A percentile compares a stretch with the other conserved stretches of the same genome.
Conservation (phyloP, 2,329 filamentous ascomycete genomes). For the Diaporthe citrichinensis region DNA sequence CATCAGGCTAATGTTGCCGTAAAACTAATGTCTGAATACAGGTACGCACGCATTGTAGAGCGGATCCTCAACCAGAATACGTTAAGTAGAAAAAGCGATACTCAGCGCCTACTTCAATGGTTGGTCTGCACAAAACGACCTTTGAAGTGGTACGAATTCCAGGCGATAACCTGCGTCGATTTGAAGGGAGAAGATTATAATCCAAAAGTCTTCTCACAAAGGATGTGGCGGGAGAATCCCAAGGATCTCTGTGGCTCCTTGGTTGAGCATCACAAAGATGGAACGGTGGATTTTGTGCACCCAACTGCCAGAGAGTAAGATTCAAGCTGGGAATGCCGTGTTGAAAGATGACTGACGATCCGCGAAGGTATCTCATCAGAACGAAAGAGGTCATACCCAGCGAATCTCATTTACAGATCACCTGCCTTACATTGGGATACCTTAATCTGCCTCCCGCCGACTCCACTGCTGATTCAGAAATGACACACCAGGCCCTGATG, state of each 20-base stretch:
- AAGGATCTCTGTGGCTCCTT: constrained; percentile 1
- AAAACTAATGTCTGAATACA: neutral
- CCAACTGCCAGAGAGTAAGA: constrained; percentile 1
- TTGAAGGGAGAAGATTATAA: neutral
- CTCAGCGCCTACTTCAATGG: neutral
- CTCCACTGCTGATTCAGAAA: neutral
- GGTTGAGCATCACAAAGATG: neutral
- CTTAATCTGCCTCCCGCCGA: neutral
- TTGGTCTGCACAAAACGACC: neutral
- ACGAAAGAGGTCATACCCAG: neutral
- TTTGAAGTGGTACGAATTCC: neutral
- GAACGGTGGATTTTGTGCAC: neutral
- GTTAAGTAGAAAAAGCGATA: neutral
- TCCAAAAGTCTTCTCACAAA: neutral
- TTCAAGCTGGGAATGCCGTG: neutral
- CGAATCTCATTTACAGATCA: neutral
- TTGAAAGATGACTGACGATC: neutral
- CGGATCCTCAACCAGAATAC: neutral
- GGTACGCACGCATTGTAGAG: neutral
- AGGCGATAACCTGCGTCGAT: neutral
- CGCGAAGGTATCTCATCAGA: neutral
- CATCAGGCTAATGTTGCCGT: neutral
- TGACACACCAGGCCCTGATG: neutral
- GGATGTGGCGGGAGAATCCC: neutral
- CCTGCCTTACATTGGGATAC: neutral